These are phyloP conservation scores for Kwoniella sp. DNA, from an alignment of 768 basidiomycete species.

Conservation along the genomic window DNA sequence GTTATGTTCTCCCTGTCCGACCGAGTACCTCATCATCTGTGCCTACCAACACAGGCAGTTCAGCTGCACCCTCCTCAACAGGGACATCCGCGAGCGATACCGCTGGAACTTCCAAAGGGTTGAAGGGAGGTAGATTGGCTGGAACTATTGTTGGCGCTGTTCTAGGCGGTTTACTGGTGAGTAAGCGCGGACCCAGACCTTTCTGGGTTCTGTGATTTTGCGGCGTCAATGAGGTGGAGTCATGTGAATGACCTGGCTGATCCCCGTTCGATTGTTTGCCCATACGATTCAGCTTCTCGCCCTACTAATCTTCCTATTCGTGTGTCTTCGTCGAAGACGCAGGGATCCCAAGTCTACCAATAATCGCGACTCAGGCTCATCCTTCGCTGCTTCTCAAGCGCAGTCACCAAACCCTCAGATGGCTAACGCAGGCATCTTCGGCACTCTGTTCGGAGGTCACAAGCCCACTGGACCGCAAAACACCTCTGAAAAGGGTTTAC, in stretches of 20 bases:
- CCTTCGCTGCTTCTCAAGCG: slow-evolving; percentile 27
- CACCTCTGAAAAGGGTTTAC: slow-evolving; percentile 46
- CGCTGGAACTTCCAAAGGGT: slow-evolving; percentile 11
- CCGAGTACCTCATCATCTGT: slow-evolving; percentile 12
- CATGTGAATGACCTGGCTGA: too few species aligned
- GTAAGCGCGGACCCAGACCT: slow-evolving; percentile 22
- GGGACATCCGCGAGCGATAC: slow-evolving; percentile 15
- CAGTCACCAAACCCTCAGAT: neutral
- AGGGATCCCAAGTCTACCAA: neutral
- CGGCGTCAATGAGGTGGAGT: too few species aligned
- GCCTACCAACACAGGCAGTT: slow-evolving; percentile 9
- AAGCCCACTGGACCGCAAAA: neutral
- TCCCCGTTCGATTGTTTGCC: neutral
- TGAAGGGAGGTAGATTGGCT: slow-evolving; percentile 45
- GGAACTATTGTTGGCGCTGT: slow-evolving; percentile 51
- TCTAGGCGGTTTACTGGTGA: slow-evolving; percentile 48
- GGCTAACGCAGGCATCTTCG: slow-evolving; percentile 27
- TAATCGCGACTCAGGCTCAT: slow-evolving; percentile 33
- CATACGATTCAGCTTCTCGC: slow-evolving; percentile 27
- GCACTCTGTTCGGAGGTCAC: slow-evolving; percentile 23
- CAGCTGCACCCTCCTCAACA: slow-evolving; percentile 13
- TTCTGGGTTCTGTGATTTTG: too few species aligned
- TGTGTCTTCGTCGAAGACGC: slow-evolving; percentile 26
- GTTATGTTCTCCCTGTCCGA: slow-evolving; percentile 37
- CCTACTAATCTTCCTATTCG: slow-evolving; percentile 32